Evolutionary conservation across 305 asterid species (phyloP).

Genomic region (Euphrasia arctica): DNA sequence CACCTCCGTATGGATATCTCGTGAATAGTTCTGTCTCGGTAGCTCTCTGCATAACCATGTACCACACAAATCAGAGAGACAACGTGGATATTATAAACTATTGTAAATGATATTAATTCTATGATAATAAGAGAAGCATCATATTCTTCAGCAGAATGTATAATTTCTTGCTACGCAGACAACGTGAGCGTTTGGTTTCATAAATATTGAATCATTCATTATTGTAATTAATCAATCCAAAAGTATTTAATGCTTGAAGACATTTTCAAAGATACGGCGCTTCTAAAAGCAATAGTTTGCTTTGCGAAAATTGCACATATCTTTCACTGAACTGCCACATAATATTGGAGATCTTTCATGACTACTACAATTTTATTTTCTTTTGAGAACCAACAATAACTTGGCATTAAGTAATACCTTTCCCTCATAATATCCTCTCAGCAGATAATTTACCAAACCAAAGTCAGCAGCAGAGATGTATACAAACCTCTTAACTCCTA

Average conservation of each 20-base stretch:
- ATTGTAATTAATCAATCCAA: background rate
- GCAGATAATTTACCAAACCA: conserved; percentile 62
- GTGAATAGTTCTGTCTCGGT: conserved; percentile 90
- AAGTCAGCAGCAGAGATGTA: conserved; percentile 84
- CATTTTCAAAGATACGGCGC: background rate
- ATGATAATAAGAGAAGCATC: background rate
- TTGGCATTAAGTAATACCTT: conserved; percentile 50
- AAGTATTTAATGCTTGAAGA: background rate
- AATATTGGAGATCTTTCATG: background rate
- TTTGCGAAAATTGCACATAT: background rate
- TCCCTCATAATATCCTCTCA: conserved; percentile 79
- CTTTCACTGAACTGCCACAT: background rate
- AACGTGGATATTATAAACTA: background rate
- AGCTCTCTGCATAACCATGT: conserved; percentile 62
- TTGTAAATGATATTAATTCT: background rate
- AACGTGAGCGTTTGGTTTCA: background rate
- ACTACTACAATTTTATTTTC: background rate
- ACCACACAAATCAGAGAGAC: conserved; percentile 20
- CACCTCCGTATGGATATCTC: conserved; percentile 95
- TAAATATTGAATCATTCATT: background rate
- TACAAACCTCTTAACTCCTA: conserved; percentile 77
- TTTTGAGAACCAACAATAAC: conserved; percentile 6
- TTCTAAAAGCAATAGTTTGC: background rate
- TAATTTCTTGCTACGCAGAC: background rate
- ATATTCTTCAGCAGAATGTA: background rate